A percentile compares a stretch with the other conserved stretches of the same genome.
These are phyloP conservation scores for Jaltomata sinuosa DNA, from an alignment of 257 asterid species.

Conservation along the genomic window DNA sequence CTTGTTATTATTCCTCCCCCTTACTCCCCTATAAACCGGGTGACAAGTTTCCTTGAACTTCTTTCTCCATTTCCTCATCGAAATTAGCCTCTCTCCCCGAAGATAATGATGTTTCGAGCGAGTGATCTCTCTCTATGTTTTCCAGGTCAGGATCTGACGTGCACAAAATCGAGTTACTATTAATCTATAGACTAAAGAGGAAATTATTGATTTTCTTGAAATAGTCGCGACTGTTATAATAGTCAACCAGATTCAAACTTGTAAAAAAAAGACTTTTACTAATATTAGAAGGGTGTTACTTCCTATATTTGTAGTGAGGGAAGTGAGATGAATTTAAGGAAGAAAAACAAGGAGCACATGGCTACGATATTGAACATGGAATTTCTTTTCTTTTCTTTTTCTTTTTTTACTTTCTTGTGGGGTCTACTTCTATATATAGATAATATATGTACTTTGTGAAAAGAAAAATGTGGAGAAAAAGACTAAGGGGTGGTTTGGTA, in stretches of 20 bases:
- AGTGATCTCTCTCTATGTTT: not conserved
- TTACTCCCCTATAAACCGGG: conserved; percentile 18
- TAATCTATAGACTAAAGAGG: not conserved
- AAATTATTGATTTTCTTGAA: not conserved
- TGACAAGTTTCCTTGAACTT: not conserved
- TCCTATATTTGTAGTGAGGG: not conserved
- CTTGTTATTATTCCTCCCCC: conserved; percentile 18
- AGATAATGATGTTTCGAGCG: not conserved
- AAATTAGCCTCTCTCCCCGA: not conserved
- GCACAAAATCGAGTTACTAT: not conserved
- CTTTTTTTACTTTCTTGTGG: not conserved
- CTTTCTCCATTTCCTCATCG: not conserved
- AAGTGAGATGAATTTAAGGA: no score
- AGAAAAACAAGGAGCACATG: not conserved
- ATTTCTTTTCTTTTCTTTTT: not conserved
- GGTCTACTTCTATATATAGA: not conserved
- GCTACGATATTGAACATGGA: not conserved
- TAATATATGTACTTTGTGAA: no score
- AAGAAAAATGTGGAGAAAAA: no score
- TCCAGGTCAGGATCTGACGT: no score
- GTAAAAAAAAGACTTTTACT: no score
- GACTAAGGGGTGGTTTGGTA: no score
- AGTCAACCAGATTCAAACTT: not conserved
- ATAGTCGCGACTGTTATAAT: not conserved
- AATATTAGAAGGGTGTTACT: no score